Conservation (phyloP, 257 asterid genomes). For the Solanum appendiculatum region DNA sequence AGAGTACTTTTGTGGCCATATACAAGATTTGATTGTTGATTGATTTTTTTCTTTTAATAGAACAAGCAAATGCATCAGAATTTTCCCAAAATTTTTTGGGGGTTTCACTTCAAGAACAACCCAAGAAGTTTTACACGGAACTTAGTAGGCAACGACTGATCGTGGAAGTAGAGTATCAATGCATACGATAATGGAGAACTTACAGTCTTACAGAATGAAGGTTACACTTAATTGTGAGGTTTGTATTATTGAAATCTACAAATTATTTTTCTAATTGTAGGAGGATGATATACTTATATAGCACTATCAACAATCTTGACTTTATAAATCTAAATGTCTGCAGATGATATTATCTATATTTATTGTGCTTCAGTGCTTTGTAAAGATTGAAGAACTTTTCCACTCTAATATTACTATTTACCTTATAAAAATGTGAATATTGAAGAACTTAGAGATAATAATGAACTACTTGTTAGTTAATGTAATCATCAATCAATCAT, state of each 20-base stretch:
- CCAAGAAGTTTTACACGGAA: slow-evolving; percentile 57
- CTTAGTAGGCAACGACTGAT: slow-evolving; percentile 73
- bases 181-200: slow-evolving; percentile 85
- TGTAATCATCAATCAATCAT: background rate
- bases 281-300: background rate
- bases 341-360: background rate
- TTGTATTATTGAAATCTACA: background rate
- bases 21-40: background rate
- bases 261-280: background rate
- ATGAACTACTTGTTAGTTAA: background rate
- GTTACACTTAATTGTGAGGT: background rate
- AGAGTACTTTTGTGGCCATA: background rate
- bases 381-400: background rate
- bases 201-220: slow-evolving; percentile 20
- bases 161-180: slow-evolving; percentile 69
- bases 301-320: background rate
- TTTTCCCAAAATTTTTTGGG: slow-evolving; percentile 85
- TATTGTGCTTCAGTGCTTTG: background rate
- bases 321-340: background rate
- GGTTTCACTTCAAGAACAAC: slow-evolving; percentile 78
- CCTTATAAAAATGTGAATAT: background rate
- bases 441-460: background rate
- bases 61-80: slow-evolving; percentile 36
- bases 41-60: slow-evolving; percentile 10
- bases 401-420: background rate